Evolutionary conservation across 257 asterid genomes (phyloP).

Genomic region (Solanum bukasovii): DNA sequence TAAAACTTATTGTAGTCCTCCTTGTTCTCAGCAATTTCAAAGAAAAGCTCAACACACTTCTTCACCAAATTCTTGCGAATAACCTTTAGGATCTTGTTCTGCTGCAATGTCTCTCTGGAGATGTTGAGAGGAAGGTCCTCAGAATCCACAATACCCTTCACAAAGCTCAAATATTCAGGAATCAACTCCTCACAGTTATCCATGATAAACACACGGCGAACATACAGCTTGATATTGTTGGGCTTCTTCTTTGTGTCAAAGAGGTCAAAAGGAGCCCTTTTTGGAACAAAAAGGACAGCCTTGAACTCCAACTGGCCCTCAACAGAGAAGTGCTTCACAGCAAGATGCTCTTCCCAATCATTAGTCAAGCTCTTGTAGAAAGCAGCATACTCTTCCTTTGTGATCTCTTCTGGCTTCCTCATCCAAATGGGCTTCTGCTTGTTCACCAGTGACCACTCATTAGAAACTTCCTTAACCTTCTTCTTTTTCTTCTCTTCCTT

Average conservation of each 20-base stretch:
- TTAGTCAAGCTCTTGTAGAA: conserved; percentile 52
- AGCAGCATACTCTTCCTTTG: conserved; percentile 50
- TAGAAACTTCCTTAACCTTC: conserved; percentile 46
- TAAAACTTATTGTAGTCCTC: conserved; percentile 51
- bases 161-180: conserved; percentile 46
- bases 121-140: conserved; percentile 52
- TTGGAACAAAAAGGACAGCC: conserved; percentile 46
- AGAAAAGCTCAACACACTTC: conserved; percentile 53
- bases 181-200: conserved; percentile 54
- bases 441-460: conserved; percentile 44
- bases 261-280: conserved; percentile 56
- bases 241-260: conserved; percentile 55
- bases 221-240: conserved; percentile 51
- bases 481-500: conserved; percentile 43
- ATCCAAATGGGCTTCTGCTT: conserved; percentile 57
- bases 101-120: conserved; percentile 45
- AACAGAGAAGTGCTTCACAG: conserved; percentile 51
- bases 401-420: conserved; percentile 56
- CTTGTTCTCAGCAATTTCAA: conserved; percentile 55
- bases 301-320: conserved; percentile 58
- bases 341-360: conserved; percentile 55
- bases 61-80: conserved; percentile 56
- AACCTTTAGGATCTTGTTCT: conserved; percentile 54
- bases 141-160: conserved; percentile 51
- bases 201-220: conserved; percentile 52